phyloP scores from a whole-genome alignment of 352 stramenopile species.

The Globisporangium canariense region DNA sequence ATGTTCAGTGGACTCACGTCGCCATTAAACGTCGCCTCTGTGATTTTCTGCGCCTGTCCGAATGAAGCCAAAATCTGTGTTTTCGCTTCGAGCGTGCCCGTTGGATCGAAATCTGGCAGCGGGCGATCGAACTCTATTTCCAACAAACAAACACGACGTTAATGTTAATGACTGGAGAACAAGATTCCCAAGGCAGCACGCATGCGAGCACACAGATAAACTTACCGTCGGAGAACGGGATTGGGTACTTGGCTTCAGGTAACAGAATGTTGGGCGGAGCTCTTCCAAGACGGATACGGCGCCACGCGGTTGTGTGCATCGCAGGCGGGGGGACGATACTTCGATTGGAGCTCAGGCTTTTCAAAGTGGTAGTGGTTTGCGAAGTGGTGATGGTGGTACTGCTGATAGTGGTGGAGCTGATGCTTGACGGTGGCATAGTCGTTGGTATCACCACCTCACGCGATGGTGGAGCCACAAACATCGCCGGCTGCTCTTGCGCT shows the following conservation, averaged over 20 bases:
- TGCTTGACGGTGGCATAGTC: constrained; percentile 3
- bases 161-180: neutral
- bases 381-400: neutral
- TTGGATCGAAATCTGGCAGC: constrained; percentile 37
- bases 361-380: neutral
- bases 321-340: constrained; percentile 12
- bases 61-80: constrained; percentile 28
- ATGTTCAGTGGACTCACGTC: constrained; percentile 24
- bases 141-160: no score
- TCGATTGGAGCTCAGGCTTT: constrained; percentile 1
- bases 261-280: constrained; percentile 28
- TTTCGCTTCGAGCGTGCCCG: constrained; percentile 24
- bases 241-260: constrained; percentile 2
- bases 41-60: constrained; percentile 23
- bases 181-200: neutral
- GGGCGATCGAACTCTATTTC: constrained; percentile 33
- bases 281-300: constrained; percentile 18
- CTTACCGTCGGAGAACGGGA: constrained; percentile 16
- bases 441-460: constrained; percentile 11
- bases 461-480: neutral
- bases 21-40: constrained; percentile 29
- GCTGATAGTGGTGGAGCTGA: constrained; percentile 7
- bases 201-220: neutral
- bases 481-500: neutral
- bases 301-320: constrained; percentile 26